Conservation (phyloP, 345 rosid species). For the Arabidopsis suecica region DNA sequence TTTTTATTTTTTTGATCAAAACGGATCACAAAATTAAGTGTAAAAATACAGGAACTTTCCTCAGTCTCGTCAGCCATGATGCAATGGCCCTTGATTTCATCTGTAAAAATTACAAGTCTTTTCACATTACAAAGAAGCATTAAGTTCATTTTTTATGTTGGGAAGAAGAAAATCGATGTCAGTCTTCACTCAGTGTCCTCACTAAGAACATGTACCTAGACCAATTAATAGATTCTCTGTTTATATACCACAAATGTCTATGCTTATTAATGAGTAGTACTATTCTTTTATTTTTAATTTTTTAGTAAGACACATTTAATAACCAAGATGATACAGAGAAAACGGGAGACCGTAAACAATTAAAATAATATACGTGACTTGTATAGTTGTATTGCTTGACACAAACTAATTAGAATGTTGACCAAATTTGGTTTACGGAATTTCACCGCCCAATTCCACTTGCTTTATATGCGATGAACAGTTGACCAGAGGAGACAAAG, state of each 20-base stretch:
- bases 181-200: constrained; percentile 27
- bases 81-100: neutral
- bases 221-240: constrained; percentile 19
- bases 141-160: neutral
- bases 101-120: neutral
- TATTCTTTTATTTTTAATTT: neutral
- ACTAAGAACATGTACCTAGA: constrained; percentile 35
- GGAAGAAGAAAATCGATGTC: constrained; percentile 20
- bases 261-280: neutral
- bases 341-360: constrained; percentile 5
- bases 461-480: constrained; percentile 30
- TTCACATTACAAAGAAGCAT: neutral
- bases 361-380: constrained; percentile 7
- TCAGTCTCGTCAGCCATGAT: constrained; percentile 15
- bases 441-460: constrained; percentile 36
- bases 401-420: constrained; percentile 33
- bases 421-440: constrained; percentile 35
- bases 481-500: constrained; percentile 42
- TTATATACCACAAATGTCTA: constrained; percentile 26
- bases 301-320: constrained; percentile 16
- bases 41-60: neutral
- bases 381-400: constrained; percentile 1
- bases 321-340: constrained; percentile 8
- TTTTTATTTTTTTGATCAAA: too few species aligned
- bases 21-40: neutral